Percentiles rank a stretch among this genome's conserved stretches.
phyloP scores from a whole-genome alignment of 2,329 filamentous ascomycete species.

The Colletotrichum agaves region DNA sequence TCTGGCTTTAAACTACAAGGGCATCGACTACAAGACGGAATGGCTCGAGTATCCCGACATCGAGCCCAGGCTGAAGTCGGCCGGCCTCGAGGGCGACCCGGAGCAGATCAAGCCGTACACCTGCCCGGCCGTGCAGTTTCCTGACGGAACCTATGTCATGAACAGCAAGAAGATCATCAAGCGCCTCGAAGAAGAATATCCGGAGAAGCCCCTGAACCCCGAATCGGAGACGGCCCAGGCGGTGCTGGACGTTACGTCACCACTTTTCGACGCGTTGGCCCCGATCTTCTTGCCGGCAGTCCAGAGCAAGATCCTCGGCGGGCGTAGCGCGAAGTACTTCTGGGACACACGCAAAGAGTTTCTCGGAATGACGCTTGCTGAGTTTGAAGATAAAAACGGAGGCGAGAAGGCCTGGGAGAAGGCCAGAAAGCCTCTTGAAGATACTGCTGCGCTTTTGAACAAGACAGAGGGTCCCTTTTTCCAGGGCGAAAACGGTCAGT shows the following conservation, averaged over 20 bases:
- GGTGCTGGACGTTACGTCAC: conserved; percentile 53
- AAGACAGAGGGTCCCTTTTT: conserved; percentile 72
- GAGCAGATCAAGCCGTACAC: conserved; percentile 56
- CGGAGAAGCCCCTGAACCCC: conserved; percentile 67
- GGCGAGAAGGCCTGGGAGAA: conserved; percentile 61
- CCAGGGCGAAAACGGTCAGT: conserved; percentile 61
- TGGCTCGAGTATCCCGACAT: conserved; percentile 78
- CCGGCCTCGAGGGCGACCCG: conserved; percentile 57
- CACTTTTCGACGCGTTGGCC: conserved; percentile 46
- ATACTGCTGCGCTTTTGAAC: conserved; percentile 59
- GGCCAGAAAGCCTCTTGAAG: conserved; percentile 49
- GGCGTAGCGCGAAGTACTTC: conserved; percentile 66
- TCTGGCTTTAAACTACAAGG: conserved; percentile 74
- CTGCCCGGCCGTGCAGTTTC: conserved; percentile 65
- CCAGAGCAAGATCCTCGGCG: conserved; percentile 61
- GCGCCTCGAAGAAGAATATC: conserved; percentile 68
- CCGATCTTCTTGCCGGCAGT: conserved; percentile 60
- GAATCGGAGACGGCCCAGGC: conserved; percentile 61
- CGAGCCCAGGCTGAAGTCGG: conserved; percentile 60
- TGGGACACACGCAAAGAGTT: conserved; percentile 57
- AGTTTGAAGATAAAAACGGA: conserved; percentile 58
- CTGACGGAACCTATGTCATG: conserved; percentile 69
- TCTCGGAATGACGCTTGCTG: conserved; percentile 63
- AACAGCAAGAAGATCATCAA: conserved; percentile 71
- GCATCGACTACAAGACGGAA: conserved; percentile 73